phyloP scores from a whole-genome alignment of 2,329 filamentous ascomycete genomes.

The Talaromyces amestolkiae region DNA sequence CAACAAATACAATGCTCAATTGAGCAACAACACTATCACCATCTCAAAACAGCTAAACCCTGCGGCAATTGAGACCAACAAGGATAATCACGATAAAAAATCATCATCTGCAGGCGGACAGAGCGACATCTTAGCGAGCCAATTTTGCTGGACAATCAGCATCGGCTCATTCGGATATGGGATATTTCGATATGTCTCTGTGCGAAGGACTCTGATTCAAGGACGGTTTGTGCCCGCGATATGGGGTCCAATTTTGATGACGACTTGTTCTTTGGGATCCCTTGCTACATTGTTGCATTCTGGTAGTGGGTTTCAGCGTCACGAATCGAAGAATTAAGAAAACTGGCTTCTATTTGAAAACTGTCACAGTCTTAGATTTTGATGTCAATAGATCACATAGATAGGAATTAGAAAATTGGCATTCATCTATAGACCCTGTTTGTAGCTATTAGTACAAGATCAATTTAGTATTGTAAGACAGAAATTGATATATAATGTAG shows the following conservation, averaged over 20 bases:
- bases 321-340: neutral
- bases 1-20: conserved; percentile 4
- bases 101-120: neutral
- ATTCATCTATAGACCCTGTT: neutral
- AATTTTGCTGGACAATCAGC: conserved; percentile 28
- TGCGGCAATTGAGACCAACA: neutral
- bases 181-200: conserved; percentile 29
- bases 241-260: conserved; percentile 33
- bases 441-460: neutral
- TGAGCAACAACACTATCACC: neutral
- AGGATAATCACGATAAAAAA: neutral
- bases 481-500: neutral
- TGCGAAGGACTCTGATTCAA: conserved; percentile 26
- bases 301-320: conserved; percentile 1
- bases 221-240: conserved; percentile 31
- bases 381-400: neutral
- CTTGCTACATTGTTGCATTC: conserved; percentile 19
- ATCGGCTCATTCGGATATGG: conserved; percentile 32
- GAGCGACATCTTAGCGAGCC: conserved; percentile 20
- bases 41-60: neutral
- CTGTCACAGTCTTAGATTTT: neutral
- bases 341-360: neutral
- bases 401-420: neutral
- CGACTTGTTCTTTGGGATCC: conserved; percentile 22
- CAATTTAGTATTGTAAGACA: neutral